These are phyloP conservation scores for Trametes hirsuta DNA, from an alignment of 1,284 basidiomycete species.

Conservation along the genomic window DNA sequence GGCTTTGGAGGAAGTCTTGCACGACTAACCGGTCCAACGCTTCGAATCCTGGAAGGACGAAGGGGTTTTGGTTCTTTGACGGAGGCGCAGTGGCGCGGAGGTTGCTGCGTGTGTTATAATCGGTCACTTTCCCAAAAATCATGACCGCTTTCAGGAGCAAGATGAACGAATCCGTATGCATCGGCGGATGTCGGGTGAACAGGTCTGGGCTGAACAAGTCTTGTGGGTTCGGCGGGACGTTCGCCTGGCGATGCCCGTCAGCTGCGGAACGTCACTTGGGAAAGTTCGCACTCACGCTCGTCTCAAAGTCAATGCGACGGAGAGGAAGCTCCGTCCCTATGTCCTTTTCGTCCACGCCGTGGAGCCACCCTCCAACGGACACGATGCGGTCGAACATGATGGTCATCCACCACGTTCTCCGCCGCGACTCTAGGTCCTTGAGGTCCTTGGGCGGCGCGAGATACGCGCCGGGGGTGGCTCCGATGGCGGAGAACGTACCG, in stretches of 20 bases:
- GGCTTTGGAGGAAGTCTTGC: constrained; percentile 64
- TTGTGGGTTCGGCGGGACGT: constrained; percentile 71
- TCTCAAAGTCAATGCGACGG: constrained; percentile 72
- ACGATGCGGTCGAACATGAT: constrained; percentile 83
- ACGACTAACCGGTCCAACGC: constrained; percentile 69
- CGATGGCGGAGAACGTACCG: constrained; percentile 69
- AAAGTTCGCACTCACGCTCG: constrained; percentile 50
- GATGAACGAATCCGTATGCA: constrained; percentile 79
- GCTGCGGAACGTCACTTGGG: constrained; percentile 1
- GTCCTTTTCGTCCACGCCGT: constrained; percentile 79
- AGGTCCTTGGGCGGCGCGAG: constrained; percentile 76
- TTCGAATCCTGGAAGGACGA: constrained; percentile 62
- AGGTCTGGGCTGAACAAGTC: constrained; percentile 62
- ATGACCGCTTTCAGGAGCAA: constrained; percentile 79
- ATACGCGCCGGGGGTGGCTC: constrained; percentile 72
- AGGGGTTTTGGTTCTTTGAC: constrained; percentile 70
- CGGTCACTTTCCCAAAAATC: constrained; percentile 81
- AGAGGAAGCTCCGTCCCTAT: constrained; percentile 81
- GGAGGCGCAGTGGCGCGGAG: constrained; percentile 60
- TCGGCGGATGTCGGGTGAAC: constrained; percentile 67
- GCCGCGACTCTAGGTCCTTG: constrained; percentile 72
- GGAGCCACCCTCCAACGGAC: constrained; percentile 87
- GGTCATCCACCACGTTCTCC: constrained; percentile 88
- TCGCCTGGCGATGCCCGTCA: constrained; percentile 20
- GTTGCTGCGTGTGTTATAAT: constrained; percentile 76